phyloP scores from a whole-genome alignment of 352 stramenopile genomes.

The Globisporangium cylindrosporum region DNA sequence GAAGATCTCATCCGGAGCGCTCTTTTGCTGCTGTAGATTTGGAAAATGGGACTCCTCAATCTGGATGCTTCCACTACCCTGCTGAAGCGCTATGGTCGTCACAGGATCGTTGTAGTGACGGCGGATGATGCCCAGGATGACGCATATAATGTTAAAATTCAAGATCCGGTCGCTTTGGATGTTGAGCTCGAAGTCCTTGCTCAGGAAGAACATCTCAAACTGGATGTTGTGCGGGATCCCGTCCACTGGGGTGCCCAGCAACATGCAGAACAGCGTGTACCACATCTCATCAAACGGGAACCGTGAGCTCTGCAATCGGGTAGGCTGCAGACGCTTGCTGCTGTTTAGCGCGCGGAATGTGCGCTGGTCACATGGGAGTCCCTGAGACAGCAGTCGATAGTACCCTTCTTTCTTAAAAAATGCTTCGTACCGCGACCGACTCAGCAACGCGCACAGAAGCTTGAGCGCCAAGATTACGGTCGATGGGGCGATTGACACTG shows the following conservation, averaged over 20 bases:
- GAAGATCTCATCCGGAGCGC: slow-evolving; percentile 15
- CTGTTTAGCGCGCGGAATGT: neutral
- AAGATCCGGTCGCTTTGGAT: slow-evolving; percentile 48
- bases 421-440: slow-evolving; percentile 43
- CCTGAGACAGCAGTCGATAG: slow-evolving; percentile 61
- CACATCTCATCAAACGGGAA: slow-evolving; percentile 74
- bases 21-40: neutral
- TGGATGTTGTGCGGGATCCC: slow-evolving; percentile 55
- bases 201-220: slow-evolving; percentile 61
- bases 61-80: neutral
- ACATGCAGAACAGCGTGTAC: slow-evolving; percentile 62
- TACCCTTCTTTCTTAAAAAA: slow-evolving; percentile 67
- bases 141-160: slow-evolving; percentile 47
- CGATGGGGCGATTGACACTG: slow-evolving; percentile 32
- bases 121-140: slow-evolving; percentile 53
- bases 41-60: neutral
- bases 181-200: slow-evolving; percentile 71
- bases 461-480: slow-evolving; percentile 54
- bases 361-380: slow-evolving; percentile 44
- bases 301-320: neutral
- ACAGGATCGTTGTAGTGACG: slow-evolving; percentile 56
- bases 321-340: neutral
- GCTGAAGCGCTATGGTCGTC: slow-evolving; percentile 18
- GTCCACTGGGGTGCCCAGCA: slow-evolving; percentile 62
- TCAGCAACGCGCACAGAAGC: slow-evolving; percentile 45